Evolutionary conservation across 306 rosid species (phyloP).

Genomic region (Inga oerstediana): DNA sequence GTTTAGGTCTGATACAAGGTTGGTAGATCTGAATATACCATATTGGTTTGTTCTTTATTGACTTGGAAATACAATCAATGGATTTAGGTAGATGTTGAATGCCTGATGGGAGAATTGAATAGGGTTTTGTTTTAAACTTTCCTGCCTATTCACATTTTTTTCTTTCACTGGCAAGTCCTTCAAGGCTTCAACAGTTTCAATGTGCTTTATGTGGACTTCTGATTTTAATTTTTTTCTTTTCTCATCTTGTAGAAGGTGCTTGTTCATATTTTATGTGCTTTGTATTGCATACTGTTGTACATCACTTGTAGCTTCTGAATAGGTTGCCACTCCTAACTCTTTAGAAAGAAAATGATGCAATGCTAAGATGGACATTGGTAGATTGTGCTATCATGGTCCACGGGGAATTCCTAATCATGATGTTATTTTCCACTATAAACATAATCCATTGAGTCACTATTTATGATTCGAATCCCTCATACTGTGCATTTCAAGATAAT

Average conservation of each 20-base stretch:
- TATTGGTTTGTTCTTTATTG: conserved; percentile 17
- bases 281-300: background rate
- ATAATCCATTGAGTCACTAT: background rate
- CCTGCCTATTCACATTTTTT: background rate
- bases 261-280: background rate
- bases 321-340: background rate
- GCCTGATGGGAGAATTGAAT: background rate
- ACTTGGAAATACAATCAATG: background rate
- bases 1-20: conserved; percentile 3
- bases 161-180: background rate
- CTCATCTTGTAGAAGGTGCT: background rate
- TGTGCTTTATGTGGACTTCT: background rate
- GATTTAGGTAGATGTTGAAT: conserved; percentile 6
- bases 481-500: background rate
- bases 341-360: conserved; percentile 8
- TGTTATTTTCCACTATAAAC: conserved; percentile 8
- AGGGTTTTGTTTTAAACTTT: background rate
- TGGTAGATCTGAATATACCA: conserved; percentile 19
- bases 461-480: conserved; percentile 9
- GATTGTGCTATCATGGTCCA: conserved; percentile 16
- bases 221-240: background rate
- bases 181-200: background rate
- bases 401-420: conserved; percentile 7
- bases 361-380: conserved; percentile 18
- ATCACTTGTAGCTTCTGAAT: conserved; percentile 7